These are phyloP conservation scores for Hanseniaspora clermontiae DNA, from an alignment of 805 yeast species.

Conservation along the genomic window DNA sequence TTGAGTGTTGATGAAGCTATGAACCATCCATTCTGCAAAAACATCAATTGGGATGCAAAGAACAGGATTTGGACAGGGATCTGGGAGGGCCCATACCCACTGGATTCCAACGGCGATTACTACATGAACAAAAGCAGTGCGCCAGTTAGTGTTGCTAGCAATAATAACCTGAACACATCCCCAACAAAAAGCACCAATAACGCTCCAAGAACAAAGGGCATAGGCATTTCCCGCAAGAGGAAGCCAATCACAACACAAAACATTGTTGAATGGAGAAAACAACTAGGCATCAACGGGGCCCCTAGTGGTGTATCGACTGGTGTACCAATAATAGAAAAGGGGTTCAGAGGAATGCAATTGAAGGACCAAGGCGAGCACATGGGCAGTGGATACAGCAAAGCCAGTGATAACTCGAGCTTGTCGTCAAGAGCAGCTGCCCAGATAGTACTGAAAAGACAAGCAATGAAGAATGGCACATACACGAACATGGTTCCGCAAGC, in stretches of 20 bases:
- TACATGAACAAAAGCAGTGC: neutral
- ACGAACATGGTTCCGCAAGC: neutral
- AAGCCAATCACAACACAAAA: constrained; percentile 27
- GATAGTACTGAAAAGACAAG: constrained; percentile 6
- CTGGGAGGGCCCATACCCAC: constrained; percentile 41
- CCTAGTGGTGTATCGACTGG: constrained; percentile 1
- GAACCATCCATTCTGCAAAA: constrained; percentile 57
- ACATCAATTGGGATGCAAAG: constrained; percentile 53
- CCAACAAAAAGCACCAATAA: constrained; percentile 7
- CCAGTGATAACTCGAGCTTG: neutral
- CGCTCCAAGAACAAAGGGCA: neutral
- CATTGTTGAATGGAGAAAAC: constrained; percentile 30
- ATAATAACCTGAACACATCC: constrained; percentile 15
- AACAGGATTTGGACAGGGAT: constrained; percentile 59
- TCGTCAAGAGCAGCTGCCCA: constrained; percentile 12
- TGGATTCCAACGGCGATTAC: neutral
- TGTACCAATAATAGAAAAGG: neutral
- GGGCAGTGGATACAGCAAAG: neutral
- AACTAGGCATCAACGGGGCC: constrained; percentile 21
- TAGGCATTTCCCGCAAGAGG: constrained; percentile 17
- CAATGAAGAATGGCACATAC: constrained; percentile 8
- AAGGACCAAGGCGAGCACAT: neutral
- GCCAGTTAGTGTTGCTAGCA: neutral
- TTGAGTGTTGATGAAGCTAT: constrained; percentile 46
- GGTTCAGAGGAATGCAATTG: neutral